Evolutionary conservation across 495 filamentous ascomycete genomes (phyloP), one percentile per base, ranked within the genome.

Genomic region (Barbatosphaeria neglecta): DNA sequence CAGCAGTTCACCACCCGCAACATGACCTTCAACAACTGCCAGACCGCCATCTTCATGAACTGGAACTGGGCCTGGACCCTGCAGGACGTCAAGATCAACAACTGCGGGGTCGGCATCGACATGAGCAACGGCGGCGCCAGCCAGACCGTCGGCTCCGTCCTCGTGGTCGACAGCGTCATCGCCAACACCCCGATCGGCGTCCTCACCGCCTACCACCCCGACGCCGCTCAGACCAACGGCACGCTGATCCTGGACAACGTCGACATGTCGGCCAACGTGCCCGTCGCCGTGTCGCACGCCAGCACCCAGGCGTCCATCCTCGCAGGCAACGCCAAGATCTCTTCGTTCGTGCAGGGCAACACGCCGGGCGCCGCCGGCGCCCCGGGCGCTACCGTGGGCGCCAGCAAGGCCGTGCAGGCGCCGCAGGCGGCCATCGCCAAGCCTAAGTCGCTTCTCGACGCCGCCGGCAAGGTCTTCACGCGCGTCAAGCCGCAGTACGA

Each of bases 1-100:
- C 90, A 97, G 66, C 90, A 97, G 62, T 96, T 92, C 64, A 93
- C 90, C 6, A 89, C 83, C 45, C 84, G 90, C 49, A 96, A 96
- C 66, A 54, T 96, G 57, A 84, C 74, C 25, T 95, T 95, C 75
- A 92, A 89, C 57, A 76, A 80, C 64, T 92, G 86, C 68, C 74
- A 88, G 56, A 95, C 90, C 19, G 87, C 86, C 44, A 81, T 95
- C 48, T 92, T 76, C 68, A 86, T 89, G 84, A 90, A 90, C 73
- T 95, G 87, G 89, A 84, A 89, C 65, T 94, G 88, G 90, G 77
- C 82, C 8, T 97, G 88, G 84, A 82, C 79, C 45, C 79, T 92
- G 68, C 88, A 93, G 60, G 84, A 78, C 17, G 55, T 95, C 38
- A 74, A 68, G 13, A 85, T 97, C 71, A 84, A 86, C 62, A 83